Conservation (phyloP, 2,329 filamentous ascomycete genomes). For the Hawksworthiomyces lignivorus region DNA sequence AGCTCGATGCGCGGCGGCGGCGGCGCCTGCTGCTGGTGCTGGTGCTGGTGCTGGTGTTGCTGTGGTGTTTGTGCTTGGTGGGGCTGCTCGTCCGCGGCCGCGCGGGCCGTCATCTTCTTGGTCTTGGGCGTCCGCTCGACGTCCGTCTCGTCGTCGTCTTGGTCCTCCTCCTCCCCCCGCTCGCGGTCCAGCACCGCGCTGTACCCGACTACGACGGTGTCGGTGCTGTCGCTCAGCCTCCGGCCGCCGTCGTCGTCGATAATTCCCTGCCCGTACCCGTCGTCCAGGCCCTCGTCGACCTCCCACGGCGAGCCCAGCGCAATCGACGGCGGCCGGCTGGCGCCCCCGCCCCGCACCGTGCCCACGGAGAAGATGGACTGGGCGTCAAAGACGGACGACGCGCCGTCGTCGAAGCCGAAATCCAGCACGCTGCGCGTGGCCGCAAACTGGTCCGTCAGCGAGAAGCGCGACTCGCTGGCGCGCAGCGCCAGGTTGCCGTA, state of each 20-base stretch:
- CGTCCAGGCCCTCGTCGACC: conserved; percentile 4
- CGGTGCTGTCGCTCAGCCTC: not conserved
- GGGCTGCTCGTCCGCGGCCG: no score
- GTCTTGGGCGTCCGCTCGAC: conserved; percentile 10
- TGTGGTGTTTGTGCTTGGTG: no score
- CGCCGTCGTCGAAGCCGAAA: conserved; percentile 38
- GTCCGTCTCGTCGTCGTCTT: conserved; percentile 17
- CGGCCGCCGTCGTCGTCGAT: not conserved
- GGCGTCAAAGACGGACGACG: conserved; percentile 33
- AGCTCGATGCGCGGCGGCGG: not conserved
- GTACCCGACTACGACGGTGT: conserved; percentile 12
- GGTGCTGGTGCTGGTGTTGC: not conserved
- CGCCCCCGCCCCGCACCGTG: conserved; percentile 1
- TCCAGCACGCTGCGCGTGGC: conserved; percentile 38
- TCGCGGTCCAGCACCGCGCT: conserved; percentile 13
- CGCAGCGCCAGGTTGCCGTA: conserved; percentile 19
- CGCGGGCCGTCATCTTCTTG: not conserved
- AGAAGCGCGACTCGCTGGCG: conserved; percentile 35
- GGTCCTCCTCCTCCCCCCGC: conserved; percentile 14
- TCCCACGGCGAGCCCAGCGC: conserved; percentile 7
- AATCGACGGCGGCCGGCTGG: conserved; percentile 17
- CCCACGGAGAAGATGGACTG: conserved; percentile 14
- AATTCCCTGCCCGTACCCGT: not conserved
- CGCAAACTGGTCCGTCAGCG: conserved; percentile 40
- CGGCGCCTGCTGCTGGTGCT: not conserved